Percentiles rank a stretch among this genome's conserved stretches.
phyloP scores from a whole-genome alignment of 192 early-diverging fungal genomes.

The Rhizoclosmatium globosum region DNA sequence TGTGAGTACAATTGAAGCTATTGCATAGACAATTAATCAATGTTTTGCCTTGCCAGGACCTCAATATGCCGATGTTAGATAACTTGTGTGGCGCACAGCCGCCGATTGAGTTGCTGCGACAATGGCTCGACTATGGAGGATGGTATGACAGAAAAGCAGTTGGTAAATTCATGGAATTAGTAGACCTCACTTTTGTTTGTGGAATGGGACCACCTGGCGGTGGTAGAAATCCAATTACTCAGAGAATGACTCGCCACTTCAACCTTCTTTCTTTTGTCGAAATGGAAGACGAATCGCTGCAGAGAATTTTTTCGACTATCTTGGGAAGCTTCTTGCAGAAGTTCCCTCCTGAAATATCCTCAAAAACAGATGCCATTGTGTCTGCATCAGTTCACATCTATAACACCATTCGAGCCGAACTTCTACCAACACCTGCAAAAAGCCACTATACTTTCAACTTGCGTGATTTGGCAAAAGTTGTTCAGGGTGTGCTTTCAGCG shows the following conservation, averaged over 20 bases:
- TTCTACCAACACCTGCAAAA: conserved; percentile 68
- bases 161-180: conserved; percentile 69
- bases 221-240: conserved; percentile 66
- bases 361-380: conserved; percentile 56
- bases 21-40: no score
- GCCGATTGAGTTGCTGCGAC: conserved; percentile 66
- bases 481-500: conserved; percentile 63
- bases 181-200: conserved; percentile 63
- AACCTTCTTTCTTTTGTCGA: conserved; percentile 65
- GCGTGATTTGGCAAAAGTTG: conserved; percentile 67
- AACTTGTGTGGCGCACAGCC: conserved; percentile 67
- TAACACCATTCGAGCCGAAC: conserved; percentile 62
- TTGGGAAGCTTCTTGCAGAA: conserved; percentile 59
- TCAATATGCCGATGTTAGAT: conserved; percentile 71
- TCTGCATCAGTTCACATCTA: conserved; percentile 63
- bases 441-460: conserved; percentile 74
- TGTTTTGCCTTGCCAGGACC: conserved; percentile 32
- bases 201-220: conserved; percentile 73
- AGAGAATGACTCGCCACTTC: conserved; percentile 63
- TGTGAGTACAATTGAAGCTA: background rate
- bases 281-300: conserved; percentile 63
- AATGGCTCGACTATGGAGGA: conserved; percentile 71
- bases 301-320: conserved; percentile 65
- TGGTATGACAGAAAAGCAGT: conserved; percentile 69
- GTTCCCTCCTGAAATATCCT: conserved; percentile 60